A percentile compares a stretch with the other conserved stretches of the same genome.
Evolutionary conservation across 2,329 filamentous ascomycete genomes (phyloP).

Genomic region (Thielaviopsis populi): DNA sequence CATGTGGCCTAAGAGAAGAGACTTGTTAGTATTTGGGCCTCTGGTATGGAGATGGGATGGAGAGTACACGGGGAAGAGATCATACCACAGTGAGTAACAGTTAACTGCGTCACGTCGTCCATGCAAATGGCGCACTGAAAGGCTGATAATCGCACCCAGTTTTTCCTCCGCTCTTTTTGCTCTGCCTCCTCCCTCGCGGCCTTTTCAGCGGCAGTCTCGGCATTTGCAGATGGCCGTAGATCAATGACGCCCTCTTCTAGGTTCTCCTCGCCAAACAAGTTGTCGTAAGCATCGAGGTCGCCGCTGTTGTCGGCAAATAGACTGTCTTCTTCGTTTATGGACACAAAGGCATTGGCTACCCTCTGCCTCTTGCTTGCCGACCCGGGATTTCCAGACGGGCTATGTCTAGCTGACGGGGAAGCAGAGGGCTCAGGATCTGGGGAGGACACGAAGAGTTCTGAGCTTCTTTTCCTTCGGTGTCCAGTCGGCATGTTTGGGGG

Average conservation of each 20-base stretch:
- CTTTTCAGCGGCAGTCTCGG: constrained; percentile 5
- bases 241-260: neutral
- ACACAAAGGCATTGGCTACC: neutral
- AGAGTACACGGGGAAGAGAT: constrained; percentile 12
- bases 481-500: neutral
- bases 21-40: neutral
- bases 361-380: constrained; percentile 1
- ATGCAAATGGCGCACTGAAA: constrained; percentile 56
- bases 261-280: neutral
- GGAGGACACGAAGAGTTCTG: neutral
- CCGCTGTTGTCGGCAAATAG: neutral
- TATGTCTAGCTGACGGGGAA: neutral
- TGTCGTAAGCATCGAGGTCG: constrained; percentile 1
- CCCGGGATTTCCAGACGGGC: neutral
- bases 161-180: constrained; percentile 32
- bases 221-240: constrained; percentile 3
- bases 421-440: neutral
- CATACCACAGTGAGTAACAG: constrained; percentile 53
- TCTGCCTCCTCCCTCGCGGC: constrained; percentile 16
- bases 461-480: constrained; percentile 1
- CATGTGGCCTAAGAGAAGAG: constrained; percentile 34
- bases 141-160: constrained; percentile 34
- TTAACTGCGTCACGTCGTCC: constrained; percentile 43
- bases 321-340: neutral
- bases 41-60: neutral